Conservation (phyloP, 2,329 filamentous ascomycete genomes). For the Alternaria gaisen region DNA sequence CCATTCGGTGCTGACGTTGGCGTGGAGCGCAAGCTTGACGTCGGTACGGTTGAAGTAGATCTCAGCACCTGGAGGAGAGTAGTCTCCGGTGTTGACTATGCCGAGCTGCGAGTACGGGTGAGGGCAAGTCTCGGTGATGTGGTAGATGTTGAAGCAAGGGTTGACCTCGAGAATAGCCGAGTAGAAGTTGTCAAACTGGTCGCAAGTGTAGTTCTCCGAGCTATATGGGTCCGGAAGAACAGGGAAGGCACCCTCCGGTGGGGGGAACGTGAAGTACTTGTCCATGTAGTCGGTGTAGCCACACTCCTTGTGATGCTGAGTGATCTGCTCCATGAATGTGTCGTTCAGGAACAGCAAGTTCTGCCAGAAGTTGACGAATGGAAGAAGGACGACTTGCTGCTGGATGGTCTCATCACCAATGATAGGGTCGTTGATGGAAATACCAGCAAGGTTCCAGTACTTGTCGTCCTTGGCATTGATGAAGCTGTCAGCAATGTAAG, state of each 20-base stretch:
- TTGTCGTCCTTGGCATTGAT: constrained; percentile 61
- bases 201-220: constrained; percentile 45
- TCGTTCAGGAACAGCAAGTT: constrained; percentile 56
- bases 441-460: constrained; percentile 62
- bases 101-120: constrained; percentile 50
- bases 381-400: constrained; percentile 47
- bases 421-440: constrained; percentile 60
- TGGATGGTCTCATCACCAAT: constrained; percentile 54
- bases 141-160: constrained; percentile 62
- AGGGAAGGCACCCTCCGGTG: constrained; percentile 46
- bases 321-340: constrained; percentile 50
- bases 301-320: constrained; percentile 40
- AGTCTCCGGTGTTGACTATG: constrained; percentile 52
- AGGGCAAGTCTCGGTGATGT: constrained; percentile 58
- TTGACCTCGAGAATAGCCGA: constrained; percentile 54
- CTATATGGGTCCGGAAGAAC: constrained; percentile 34
- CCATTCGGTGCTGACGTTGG: constrained; percentile 55
- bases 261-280: constrained; percentile 53
- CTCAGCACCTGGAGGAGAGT: constrained; percentile 50
- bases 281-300: constrained; percentile 35
- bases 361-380: constrained; percentile 53
- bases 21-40: constrained; percentile 61
- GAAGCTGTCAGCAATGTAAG: constrained; percentile 65
- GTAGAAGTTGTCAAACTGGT: constrained; percentile 53
- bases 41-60: constrained; percentile 64